These are phyloP conservation scores for Phlegmacium glaucopus DNA, from an alignment of 768 basidiomycete species.

Conservation along the genomic window DNA sequence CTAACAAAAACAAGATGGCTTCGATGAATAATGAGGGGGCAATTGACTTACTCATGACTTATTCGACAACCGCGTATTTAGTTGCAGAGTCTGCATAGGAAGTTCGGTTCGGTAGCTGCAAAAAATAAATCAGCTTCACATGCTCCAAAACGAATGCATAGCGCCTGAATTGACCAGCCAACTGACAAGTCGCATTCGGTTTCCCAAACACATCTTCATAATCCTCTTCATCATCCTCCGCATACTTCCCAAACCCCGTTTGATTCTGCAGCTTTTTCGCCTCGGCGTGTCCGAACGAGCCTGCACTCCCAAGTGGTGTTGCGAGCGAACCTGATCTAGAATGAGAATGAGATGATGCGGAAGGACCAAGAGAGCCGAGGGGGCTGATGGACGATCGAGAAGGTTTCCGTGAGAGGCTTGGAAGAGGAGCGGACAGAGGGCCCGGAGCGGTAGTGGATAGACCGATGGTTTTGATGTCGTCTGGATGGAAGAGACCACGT, in stretches of 20 bases:
- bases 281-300: slow-evolving; percentile 68
- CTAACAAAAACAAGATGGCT: slow-evolving; percentile 30
- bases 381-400: slow-evolving; percentile 39
- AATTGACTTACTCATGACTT: slow-evolving; percentile 73
- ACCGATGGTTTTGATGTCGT: slow-evolving; percentile 80
- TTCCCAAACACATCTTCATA: slow-evolving; percentile 95
- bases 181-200: slow-evolving; percentile 61
- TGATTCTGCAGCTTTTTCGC: slow-evolving; percentile 51
- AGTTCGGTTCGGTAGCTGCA: slow-evolving; percentile 55
- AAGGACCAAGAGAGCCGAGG: slow-evolving; percentile 23
- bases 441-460: slow-evolving; percentile 46
- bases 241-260: slow-evolving; percentile 78
- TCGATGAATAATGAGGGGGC: neutral
- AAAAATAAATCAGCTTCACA: slow-evolving; percentile 1
- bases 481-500: slow-evolving; percentile 83
- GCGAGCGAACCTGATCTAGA: slow-evolving; percentile 58
- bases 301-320: slow-evolving; percentile 37
- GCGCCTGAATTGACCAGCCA: neutral
- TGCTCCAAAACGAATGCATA: neutral
- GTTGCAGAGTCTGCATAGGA: slow-evolving; percentile 70
- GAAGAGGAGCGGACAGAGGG: slow-evolving; percentile 68
- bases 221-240: slow-evolving; percentile 86
- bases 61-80: slow-evolving; percentile 84
- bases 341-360: slow-evolving; percentile 36
- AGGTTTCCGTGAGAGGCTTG: slow-evolving; percentile 46